A percentile compares a stretch with the other conserved stretches of the same genome.
Evolutionary conservation across 495 filamentous ascomycete genomes (phyloP).

Genomic region (Penicillium lividum): DNA sequence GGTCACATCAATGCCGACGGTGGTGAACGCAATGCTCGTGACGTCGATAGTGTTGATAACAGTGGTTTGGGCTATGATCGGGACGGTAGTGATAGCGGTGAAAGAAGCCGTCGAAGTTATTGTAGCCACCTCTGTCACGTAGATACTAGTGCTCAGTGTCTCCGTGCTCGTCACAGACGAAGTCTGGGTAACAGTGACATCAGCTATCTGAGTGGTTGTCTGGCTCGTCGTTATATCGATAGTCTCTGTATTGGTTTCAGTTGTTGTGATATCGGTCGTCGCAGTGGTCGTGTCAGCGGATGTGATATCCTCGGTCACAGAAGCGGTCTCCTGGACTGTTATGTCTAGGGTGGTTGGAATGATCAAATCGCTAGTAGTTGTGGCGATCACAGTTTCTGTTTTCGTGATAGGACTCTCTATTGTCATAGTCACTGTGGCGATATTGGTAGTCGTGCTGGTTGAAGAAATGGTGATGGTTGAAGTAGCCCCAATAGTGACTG

Average conservation of each 20-base stretch:
- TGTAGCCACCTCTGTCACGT: constrained; percentile 7
- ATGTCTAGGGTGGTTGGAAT: not conserved
- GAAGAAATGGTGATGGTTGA: not conserved
- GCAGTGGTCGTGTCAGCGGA: not conserved
- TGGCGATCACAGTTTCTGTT: not conserved
- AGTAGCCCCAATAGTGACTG: constrained; percentile 1
- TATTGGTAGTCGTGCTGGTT: not conserved
- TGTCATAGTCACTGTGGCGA: constrained; percentile 1
- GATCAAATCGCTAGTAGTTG: not conserved
- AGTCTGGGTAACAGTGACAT: not conserved
- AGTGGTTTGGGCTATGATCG: constrained; percentile 4
- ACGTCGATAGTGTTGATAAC: constrained; percentile 1
- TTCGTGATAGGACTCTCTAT: not conserved
- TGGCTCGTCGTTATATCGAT: constrained; percentile 1
- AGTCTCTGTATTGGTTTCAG: constrained; percentile 6
- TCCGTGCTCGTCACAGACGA: constrained; percentile 3
- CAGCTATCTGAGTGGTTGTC: not conserved
- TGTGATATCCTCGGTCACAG: constrained; percentile 1
- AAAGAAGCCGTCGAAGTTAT: constrained; percentile 4
- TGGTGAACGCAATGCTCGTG: constrained; percentile 1
- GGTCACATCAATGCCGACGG: constrained; percentile 1
- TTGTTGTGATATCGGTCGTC: not conserved
- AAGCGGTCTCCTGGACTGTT: not conserved
- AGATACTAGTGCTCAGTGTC: not conserved
- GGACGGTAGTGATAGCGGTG: not conserved